Base-by-base conservation (phyloP, 495 filamentous ascomycete genomes). In the Massariosphaeria phaeospora region DNA sequence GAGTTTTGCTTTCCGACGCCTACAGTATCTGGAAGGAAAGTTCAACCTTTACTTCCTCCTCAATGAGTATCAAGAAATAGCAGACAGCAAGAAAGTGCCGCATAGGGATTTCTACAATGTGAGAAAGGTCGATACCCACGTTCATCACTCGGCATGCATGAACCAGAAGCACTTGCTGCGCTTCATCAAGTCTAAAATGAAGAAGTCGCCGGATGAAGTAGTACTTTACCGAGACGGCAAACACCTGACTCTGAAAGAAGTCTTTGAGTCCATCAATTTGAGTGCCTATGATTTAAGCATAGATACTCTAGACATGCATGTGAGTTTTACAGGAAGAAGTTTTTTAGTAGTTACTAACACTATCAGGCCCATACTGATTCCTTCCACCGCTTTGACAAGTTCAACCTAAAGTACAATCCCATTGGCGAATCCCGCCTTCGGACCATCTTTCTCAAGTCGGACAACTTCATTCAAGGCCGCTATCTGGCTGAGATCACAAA, bases 101-200 rank as follows among this genome's bases (percentile, higher is more conserved):
- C 93, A 98, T 68, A 80, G 93, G 72, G 93, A 98, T 70, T 98
- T 98, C 65, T 98, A 98, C 73, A 98, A 98, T 65, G 93, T 98
- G 43, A 79, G 93, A 55, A 98, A 98, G 69, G 94, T 98, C 20
- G 93, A 98, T 69, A 98, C 93, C 12, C 93, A 98, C 76, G 93
- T 98, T 55, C 93, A 98, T 69, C 93, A 98, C 69, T 98, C 93
- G 4, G 94, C 93, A 33, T 97, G 94, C 68, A 98, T 98, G 93
- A 98, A 97, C 69, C 93, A 97, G 73, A 98, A 98, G 66, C 93
- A 98, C 76, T 74, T 98, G 35, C 76, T 98, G 54, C 86, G 93
- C 33, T 98, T 97, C 70, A 98, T 98, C 72, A 98, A 98, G 70
- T 95, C 88, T 73, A 97, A 96, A 71, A 95, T 98, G 86, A 95